phyloP scores from a whole-genome alignment of 345 rosid genomes.

The Lenwebbia sp. region DNA sequence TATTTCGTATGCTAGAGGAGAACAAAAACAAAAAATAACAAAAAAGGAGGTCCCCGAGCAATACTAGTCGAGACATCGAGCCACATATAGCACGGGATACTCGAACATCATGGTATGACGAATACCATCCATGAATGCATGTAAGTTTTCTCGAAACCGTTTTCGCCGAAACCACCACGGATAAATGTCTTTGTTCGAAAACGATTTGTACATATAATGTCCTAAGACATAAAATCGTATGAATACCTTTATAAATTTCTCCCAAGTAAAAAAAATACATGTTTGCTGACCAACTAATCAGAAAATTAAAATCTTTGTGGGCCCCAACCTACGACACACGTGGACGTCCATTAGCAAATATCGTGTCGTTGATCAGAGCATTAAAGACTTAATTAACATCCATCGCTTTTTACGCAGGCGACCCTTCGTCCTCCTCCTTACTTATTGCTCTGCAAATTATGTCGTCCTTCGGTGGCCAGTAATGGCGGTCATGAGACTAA shows the following conservation, averaged over 20 bases:
- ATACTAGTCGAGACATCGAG: background rate
- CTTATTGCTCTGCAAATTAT: background rate
- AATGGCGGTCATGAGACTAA: background rate
- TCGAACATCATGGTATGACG: background rate
- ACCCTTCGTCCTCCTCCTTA: background rate
- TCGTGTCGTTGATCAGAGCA: background rate
- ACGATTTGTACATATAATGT: background rate
- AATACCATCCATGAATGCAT: background rate
- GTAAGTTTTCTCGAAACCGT: background rate
- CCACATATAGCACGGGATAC: background rate
- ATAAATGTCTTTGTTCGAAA: background rate
- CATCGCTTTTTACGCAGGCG: background rate
- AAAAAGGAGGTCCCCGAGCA: background rate
- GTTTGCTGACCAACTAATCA: background rate
- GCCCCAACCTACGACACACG: background rate
- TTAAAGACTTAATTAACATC: background rate
- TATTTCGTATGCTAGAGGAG: fast-evolving
- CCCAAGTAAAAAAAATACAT: background rate
- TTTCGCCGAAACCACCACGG: background rate
- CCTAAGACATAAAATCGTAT: fast-evolving
- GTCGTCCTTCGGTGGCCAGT: background rate
- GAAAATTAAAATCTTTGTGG: background rate
- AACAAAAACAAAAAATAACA: background rate
- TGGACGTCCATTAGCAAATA: background rate
- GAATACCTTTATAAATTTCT: background rate